A percentile compares a stretch with the other conserved stretches of the same genome.
Conservation (phyloP, 257 asterid species). For the Nicotiana benthamiana region DNA sequence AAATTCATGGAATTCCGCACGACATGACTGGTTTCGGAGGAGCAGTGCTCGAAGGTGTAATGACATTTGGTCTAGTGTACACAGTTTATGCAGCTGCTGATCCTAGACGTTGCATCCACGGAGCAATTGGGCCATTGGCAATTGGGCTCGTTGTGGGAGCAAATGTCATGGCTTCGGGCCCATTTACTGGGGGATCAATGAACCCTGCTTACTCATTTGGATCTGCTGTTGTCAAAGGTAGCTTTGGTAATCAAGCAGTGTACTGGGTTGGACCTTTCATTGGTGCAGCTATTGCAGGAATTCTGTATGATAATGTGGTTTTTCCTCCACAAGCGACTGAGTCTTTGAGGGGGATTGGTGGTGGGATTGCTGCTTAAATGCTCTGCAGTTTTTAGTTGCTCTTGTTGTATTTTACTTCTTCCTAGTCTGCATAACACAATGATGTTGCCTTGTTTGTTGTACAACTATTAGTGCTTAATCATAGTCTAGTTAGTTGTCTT, state of each 20-base stretch:
- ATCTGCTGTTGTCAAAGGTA: slow-evolving; percentile 51
- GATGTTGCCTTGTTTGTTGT: not conserved
- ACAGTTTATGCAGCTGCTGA: slow-evolving; percentile 59
- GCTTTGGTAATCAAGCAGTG: slow-evolving; percentile 67
- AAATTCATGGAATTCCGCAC: slow-evolving; percentile 36
- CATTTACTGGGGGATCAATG: slow-evolving; percentile 85
- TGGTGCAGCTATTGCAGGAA: slow-evolving; percentile 63
- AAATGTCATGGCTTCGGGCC: slow-evolving; percentile 66
- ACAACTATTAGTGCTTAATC: not conserved
- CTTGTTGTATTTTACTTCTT: not conserved
- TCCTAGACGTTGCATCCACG: slow-evolving; percentile 37
- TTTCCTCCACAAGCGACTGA: slow-evolving; percentile 39
- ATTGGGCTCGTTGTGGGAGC: slow-evolving; percentile 68
- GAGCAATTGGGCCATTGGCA: slow-evolving; percentile 58
- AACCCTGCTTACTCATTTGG: slow-evolving; percentile 83
- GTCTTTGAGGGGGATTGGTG: slow-evolving; percentile 29
- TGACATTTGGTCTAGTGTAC: slow-evolving; percentile 72
- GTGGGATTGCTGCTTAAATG: slow-evolving; percentile 23
- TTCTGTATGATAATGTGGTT: slow-evolving; percentile 61
- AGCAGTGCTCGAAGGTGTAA: slow-evolving; percentile 56
- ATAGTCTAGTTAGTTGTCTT: not conserved
- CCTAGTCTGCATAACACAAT: not conserved
- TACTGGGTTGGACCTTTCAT: slow-evolving; percentile 84
- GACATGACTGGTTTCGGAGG: slow-evolving; percentile 94
- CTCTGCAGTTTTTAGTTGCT: not conserved